phyloP scores from a whole-genome alignment of 2,329 filamentous ascomycete species.

The Stachybotrys echinatus region DNA sequence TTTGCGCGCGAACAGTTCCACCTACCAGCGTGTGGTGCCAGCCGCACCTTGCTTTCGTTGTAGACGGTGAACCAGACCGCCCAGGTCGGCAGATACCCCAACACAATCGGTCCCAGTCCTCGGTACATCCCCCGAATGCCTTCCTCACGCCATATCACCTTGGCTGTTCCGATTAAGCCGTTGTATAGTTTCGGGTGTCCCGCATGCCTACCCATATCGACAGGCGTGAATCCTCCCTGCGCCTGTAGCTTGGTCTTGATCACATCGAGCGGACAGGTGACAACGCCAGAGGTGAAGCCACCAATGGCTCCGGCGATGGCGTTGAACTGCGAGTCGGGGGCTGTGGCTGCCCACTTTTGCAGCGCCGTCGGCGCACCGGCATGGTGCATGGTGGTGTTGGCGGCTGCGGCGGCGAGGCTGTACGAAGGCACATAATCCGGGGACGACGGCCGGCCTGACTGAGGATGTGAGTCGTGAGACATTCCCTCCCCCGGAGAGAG shows the following conservation, averaged over 20 bases:
- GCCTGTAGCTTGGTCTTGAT: constrained; percentile 98
- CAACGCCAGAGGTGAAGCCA: constrained; percentile 86
- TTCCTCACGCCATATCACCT: constrained; percentile 81
- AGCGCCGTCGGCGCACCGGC: constrained; percentile 33
- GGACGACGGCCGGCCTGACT: constrained; percentile 22
- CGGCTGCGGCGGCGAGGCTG: constrained; percentile 23
- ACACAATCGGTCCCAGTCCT: constrained; percentile 86
- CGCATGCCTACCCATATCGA: constrained; percentile 42
- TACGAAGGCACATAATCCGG: constrained; percentile 31
- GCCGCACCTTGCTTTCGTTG: constrained; percentile 75
- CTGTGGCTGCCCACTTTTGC: constrained; percentile 50
- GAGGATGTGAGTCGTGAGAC: constrained; percentile 45
- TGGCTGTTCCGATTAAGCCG: constrained; percentile 81
- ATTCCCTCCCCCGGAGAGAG: constrained; percentile 28
- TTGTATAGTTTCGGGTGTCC: constrained; percentile 64
- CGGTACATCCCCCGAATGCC: constrained; percentile 88
- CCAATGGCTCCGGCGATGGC: constrained; percentile 83
- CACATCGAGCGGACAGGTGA: constrained; percentile 95
- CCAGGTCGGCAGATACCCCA: constrained; percentile 97
- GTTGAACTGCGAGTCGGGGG: constrained; percentile 65
- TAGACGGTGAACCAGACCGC: constrained; percentile 97
- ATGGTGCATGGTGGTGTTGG: constrained; percentile 25
- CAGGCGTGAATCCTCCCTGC: constrained; percentile 72
- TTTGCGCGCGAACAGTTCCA: neutral
- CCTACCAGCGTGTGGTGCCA: constrained; percentile 46